Conservation (phyloP, 352 stramenopile species). For the Pythium utonaiense region DNA sequence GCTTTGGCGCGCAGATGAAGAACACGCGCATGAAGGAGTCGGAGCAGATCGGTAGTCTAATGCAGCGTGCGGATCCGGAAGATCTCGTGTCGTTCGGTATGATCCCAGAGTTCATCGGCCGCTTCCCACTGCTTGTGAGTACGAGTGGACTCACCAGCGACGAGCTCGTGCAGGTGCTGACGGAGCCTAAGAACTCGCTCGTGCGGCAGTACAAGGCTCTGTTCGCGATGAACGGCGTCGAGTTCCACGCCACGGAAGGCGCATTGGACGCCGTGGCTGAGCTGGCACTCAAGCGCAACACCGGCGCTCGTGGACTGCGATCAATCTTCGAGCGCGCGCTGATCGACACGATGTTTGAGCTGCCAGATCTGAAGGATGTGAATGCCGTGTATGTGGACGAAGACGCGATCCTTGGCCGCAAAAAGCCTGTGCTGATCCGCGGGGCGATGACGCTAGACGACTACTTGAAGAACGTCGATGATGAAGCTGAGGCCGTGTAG, state of each 20-base stretch:
- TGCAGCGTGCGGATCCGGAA: conserved; percentile 92
- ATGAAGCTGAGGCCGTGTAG: conserved; percentile 51
- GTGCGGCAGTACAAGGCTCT: conserved; percentile 97
- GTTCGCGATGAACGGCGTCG: conserved; percentile 95
- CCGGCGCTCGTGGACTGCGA: conserved; percentile 94
- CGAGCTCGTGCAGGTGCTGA: conserved; percentile 95
- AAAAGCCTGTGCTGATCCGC: conserved; percentile 89
- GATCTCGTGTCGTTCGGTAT: conserved; percentile 97
- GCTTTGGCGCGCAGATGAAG: conserved; percentile 95
- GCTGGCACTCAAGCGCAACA: conserved; percentile 91
- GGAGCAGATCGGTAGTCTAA: conserved; percentile 89
- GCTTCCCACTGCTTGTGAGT: conserved; percentile 96
- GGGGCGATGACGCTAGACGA: conserved; percentile 63
- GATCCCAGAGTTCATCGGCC: conserved; percentile 98
- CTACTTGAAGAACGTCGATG: conserved; percentile 70
- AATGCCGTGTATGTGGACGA: conserved; percentile 94
- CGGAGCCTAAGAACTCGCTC: conserved; percentile 96
- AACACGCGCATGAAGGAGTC: conserved; percentile 65
- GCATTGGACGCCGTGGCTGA: conserved; percentile 94
- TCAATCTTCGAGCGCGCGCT: conserved; percentile 94
- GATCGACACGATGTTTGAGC: conserved; percentile 97
- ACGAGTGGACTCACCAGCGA: conserved; percentile 90
- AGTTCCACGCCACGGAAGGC: conserved; percentile 94
- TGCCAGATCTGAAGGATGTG: conserved; percentile 90
- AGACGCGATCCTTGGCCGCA: conserved; percentile 85